Base-by-base conservation (phyloP, 106 monocot genomes). In the Dendrobium catenatum region DNA sequence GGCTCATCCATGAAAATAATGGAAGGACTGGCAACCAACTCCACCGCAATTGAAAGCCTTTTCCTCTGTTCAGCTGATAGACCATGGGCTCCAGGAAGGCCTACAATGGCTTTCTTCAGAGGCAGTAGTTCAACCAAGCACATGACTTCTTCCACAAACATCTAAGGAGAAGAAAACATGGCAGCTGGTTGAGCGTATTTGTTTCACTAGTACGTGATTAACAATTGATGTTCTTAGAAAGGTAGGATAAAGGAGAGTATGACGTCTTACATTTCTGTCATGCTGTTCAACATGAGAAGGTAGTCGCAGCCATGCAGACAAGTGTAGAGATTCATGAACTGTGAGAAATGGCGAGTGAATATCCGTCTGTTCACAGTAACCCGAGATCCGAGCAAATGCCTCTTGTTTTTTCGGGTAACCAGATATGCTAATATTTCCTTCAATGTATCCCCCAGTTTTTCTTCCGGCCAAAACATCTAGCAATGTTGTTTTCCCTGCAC, bases 1-100 rank as follows among this genome's bases (percentile, higher is more conserved):
- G 92, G 92, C 54, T 92, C 92, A 80, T 92, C 92, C 92, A 92
- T 88, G 82, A 92, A 92, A 44, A 92, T 88, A 24, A 92, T 90
- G 73, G 92, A 93, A 17, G 92, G 92, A 75, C 83, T 88, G 3
- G 92, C 80, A 49, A 93, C 92, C 72, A 93, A 77, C 75, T 93
- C 92, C 47, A 93, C 88, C 13, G 92, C 92, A 22, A 93, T 88
- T 67, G 92, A 90, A 33, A 93, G 86, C 55, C 92, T 83, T 81
- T 93, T 93, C 6, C 92, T 37, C 66, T 93, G 92, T 68, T 90
- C 92, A 76, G 88, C 86, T 27, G 92, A 93, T 24, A 93, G 81
- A 37, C 92, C 92, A 78, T 67, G 68, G 10, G 82, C 82, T 81
- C 89, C 89, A 6, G 88, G 92, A 49, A 90, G 70, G 42, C 89